Conservation (phyloP, 352 stramenopile genomes). For the Phytophthora tubulina region DNA sequence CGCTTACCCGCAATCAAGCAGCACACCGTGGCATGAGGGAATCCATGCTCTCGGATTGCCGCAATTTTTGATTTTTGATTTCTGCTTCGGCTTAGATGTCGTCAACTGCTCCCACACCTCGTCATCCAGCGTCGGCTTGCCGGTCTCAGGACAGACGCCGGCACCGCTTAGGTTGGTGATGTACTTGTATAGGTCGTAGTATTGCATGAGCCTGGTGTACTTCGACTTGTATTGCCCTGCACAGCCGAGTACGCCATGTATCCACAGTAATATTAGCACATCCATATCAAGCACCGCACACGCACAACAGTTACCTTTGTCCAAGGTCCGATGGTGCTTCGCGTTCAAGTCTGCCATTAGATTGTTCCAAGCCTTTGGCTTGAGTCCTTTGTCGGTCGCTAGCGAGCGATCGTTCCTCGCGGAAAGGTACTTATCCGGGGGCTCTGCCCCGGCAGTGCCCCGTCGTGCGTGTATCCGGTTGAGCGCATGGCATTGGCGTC, state of each 20-base stretch:
- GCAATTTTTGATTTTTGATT: slow-evolving; percentile 5
- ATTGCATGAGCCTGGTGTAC: slow-evolving; percentile 7
- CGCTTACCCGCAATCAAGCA: too few relatives aligned
- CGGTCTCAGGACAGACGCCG: slow-evolving; percentile 6
- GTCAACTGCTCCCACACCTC: slow-evolving; percentile 13
- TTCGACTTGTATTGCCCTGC: slow-evolving; percentile 24
- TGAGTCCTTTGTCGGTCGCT: too few relatives aligned
- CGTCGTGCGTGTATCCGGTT: slow-evolving; percentile 56
- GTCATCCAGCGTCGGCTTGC: slow-evolving; percentile 10
- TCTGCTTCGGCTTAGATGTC: neutral
- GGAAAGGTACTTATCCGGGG: slow-evolving; percentile 8
- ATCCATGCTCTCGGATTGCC: too few relatives aligned
- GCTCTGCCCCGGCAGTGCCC: too few relatives aligned
- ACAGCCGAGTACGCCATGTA: neutral
- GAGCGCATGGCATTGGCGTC: slow-evolving; percentile 42
- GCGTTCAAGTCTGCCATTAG: too few relatives aligned
- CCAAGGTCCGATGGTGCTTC: neutral
- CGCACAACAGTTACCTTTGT: slow-evolving; percentile 8
- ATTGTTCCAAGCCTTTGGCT: too few relatives aligned
- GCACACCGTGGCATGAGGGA: too few relatives aligned
- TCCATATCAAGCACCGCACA: neutral
- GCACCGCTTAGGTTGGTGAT: slow-evolving; percentile 11
- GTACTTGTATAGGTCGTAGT: slow-evolving; percentile 24
- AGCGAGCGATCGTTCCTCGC: neutral
- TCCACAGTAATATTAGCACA: neutral